Base-by-base conservation (phyloP, 2,329 filamentous ascomycete genomes). In the Pseudopithomyces maydicus region DNA sequence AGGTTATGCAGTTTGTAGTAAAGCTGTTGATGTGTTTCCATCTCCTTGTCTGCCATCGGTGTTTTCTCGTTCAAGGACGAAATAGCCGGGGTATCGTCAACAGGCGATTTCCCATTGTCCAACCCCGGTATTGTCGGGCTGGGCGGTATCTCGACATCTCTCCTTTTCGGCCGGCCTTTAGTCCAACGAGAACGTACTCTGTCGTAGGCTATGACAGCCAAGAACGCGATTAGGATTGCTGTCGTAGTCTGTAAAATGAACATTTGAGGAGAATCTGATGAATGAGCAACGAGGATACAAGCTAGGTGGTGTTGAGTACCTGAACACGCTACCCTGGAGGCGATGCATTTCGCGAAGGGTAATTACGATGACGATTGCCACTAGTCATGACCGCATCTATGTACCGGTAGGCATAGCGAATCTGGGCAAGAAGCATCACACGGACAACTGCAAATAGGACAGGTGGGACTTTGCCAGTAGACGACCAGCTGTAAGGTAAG, bases 1-100 rank as follows among this genome's bases (percentile, higher is more conserved):
- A 80, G 65, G 49, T 78, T 77, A 39, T 80, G 79, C 11, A 80
- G 66, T 55, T 77, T 72, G 62, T 73, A 70, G 62, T 79, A 80
- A 3, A 79, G 65, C 8, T 69, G 57, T 63, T 75, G 77, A 62
- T 63, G 44, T 8, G n/a, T 42, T 36, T 57, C 42, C 33, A 66
- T 12, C n/a, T 66, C 58, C 10, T 38, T 17, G 2, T 55, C 14
- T 3, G 17, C 19, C 1, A 19, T 8, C 45, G 22, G n/a, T 12
- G 58, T 57, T 22, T 36, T 33, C 6, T 58, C 49, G 17, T 1
- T 10, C 26, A 26, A 2, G 7, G 36, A 20, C n/a, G 23, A 2
- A 6, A n/a, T 12, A 8, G 36, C 20, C 5, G 7, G 15, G 15
- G 10, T 17, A n/a, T 36, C 32, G 7, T 47, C 3, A 11, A 4